These are phyloP conservation scores for Irpex sp. DNA, from an alignment of 1,284 basidiomycete species.

Conservation along the genomic window DNA sequence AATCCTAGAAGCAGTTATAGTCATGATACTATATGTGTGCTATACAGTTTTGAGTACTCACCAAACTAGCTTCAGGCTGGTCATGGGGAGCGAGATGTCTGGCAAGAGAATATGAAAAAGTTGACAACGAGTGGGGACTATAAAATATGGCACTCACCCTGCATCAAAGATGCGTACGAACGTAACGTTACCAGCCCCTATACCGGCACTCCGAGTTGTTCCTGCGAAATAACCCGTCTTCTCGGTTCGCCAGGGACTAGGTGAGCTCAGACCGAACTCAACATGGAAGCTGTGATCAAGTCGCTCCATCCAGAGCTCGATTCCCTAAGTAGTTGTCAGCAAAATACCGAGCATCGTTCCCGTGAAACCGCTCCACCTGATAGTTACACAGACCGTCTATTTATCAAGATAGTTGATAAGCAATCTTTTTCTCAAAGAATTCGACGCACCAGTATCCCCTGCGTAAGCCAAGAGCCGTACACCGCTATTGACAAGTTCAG, in stretches of 20 bases:
- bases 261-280: conserved; percentile 56
- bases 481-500: conserved; percentile 73
- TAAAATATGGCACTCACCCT: conserved; percentile 30
- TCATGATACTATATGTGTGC: background rate
- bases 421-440: background rate
- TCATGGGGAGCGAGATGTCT: conserved; percentile 85
- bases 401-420: too few species aligned
- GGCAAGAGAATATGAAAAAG: conserved; percentile 5
- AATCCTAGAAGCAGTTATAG: conserved; percentile 6
- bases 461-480: conserved; percentile 83
- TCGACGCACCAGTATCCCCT: conserved; percentile 55
- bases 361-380: conserved; percentile 39
- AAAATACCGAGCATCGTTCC: background rate
- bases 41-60: conserved; percentile 11
- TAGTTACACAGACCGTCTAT: conserved; percentile 83
- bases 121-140: background rate
- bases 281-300: conserved; percentile 64
- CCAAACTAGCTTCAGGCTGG: conserved; percentile 69
- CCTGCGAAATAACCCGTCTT: conserved; percentile 31
- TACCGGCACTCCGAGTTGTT: conserved; percentile 37
- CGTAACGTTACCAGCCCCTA: conserved; percentile 43
- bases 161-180: conserved; percentile 48
- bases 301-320: conserved; percentile 66
- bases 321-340: conserved; percentile 45
- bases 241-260: conserved; percentile 40